Base-by-base conservation (phyloP, 1,284 basidiomycete species). In the Puccinia sorghi region DNA sequence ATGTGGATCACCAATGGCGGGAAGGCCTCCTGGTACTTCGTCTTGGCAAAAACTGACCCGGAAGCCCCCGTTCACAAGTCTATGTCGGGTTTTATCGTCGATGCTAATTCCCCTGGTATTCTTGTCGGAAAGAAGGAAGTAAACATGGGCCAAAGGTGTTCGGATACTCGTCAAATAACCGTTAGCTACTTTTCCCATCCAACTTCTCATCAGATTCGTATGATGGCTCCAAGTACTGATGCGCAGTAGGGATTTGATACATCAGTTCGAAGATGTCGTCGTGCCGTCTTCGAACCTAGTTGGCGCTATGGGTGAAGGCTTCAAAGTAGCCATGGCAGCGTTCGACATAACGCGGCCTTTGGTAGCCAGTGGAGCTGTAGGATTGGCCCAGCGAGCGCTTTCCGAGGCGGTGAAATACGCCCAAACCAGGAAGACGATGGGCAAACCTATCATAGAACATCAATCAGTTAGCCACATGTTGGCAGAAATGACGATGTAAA, bases 121-220 rank as follows among this genome's bases (percentile, higher is more conserved):
- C 81, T 81, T 11, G 79, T 86, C 27, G 87, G 86, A 67, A 87
- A 86, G 83, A 88, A 88, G 84, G 86, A 88, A 81, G 86, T 88
- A 81, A 88, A 88, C 84, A 88, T 88, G 87, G 88, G 88, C 64
- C 88, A 88, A 82, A 85, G 87, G 9, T 87, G 87, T 81, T 87
- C 87, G 0, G 88, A 88, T 82, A 88, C 88, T 7, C 84, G 88
- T 37, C 86, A 87, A 86, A 86, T 88, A 79, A 87, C 86, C 2
- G 88, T 88, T 80, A 86, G 72, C 46, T 59, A n/a, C 13, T 8
- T n/a, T 9, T 6, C 12, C 48, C 9, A 63, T 39, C 8, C 41
- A 8, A 12, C 27, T 41, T 12, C 39, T 54, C 15, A 37, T 71
- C 13, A 25, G 4, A 11, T 50, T 50, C 9, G 13, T 69, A 50